A percentile compares a stretch with the other conserved stretches of the same genome.
phyloP scores from a whole-genome alignment of 164 flowering plant genomes.

The Nymphaea thermarum region DNA sequence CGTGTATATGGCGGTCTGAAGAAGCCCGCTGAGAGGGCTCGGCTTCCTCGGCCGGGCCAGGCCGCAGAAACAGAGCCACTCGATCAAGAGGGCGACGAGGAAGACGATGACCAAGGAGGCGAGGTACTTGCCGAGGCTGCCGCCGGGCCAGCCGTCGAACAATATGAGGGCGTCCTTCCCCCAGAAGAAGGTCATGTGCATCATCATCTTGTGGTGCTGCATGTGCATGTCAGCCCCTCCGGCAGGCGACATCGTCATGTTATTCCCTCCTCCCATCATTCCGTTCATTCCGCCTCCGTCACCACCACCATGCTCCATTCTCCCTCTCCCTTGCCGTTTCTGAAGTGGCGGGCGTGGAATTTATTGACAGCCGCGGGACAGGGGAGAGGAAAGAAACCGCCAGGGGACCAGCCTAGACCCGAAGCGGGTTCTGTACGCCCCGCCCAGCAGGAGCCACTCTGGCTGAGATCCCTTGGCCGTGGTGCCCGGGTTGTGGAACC shows the following conservation, averaged over 20 bases:
- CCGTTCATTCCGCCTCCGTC: slow-evolving; percentile 1
- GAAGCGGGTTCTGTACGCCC: too few relatives aligned
- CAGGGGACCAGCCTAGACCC: too few relatives aligned
- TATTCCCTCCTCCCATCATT: not conserved
- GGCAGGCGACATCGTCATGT: slow-evolving; percentile 4
- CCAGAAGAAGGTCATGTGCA: slow-evolving; percentile 49
- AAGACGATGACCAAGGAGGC: slow-evolving; percentile 26
- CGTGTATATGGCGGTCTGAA: slow-evolving; percentile 9
- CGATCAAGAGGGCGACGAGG: slow-evolving; percentile 19
- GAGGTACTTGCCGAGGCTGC: slow-evolving; percentile 27
- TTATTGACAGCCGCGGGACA: not conserved
- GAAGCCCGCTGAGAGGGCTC: slow-evolving; percentile 8
- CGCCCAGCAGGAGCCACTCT: too few relatives aligned
- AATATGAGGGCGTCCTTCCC: slow-evolving; percentile 26
- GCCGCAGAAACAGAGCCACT: slow-evolving; percentile 21
- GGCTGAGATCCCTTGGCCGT: too few relatives aligned
- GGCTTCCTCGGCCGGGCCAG: slow-evolving; percentile 11
- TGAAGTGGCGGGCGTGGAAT: not conserved
- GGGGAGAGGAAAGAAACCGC: not conserved
- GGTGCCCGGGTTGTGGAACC: too few relatives aligned
- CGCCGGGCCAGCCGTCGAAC: slow-evolving; percentile 42
- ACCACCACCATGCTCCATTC: slow-evolving; percentile 2
- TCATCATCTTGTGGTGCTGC: slow-evolving; percentile 11
- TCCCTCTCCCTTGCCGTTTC: not conserved
- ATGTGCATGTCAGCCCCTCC: slow-evolving; percentile 1